Percentiles rank a stretch among this genome's conserved stretches.
These are phyloP conservation scores for Irpex lacteus DNA, from an alignment of 1,284 basidiomycete genomes.

Conservation along the genomic window DNA sequence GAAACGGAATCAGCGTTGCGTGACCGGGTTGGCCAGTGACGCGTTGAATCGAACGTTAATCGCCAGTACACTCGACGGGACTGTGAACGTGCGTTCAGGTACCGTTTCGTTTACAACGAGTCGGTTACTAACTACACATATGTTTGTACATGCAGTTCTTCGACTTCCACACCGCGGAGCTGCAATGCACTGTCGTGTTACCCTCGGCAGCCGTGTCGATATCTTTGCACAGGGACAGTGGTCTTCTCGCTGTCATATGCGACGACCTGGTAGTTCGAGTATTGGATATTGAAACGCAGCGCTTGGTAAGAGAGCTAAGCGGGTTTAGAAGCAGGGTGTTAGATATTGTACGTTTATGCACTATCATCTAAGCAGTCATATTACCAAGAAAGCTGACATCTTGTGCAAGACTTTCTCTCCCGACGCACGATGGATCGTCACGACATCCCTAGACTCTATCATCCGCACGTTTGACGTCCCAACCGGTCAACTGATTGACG, in stretches of 20 bases:
- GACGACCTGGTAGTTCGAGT: constrained; percentile 86
- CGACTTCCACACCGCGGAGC: constrained; percentile 85
- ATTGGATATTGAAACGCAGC: constrained; percentile 88
- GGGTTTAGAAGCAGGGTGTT: constrained; percentile 81
- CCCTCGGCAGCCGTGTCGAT: constrained; percentile 73
- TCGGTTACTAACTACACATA: background rate
- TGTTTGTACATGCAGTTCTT: constrained; percentile 69
- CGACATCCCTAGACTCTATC: constrained; percentile 85
- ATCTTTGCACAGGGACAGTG: constrained; percentile 81
- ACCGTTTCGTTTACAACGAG: no score
- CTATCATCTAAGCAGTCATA: background rate
- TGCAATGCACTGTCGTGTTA: constrained; percentile 67
- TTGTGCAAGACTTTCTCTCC: constrained; percentile 79
- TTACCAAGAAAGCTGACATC: background rate
- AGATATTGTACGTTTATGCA: constrained; percentile 63
- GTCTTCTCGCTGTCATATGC: constrained; percentile 81
- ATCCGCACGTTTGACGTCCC: constrained; percentile 97
- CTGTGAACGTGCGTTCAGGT: constrained; percentile 66
- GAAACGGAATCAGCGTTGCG: constrained; percentile 52
- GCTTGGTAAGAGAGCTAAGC: constrained; percentile 83
- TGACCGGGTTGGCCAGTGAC: constrained; percentile 87
- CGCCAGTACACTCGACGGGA: constrained; percentile 86
- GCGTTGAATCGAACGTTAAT: constrained; percentile 81
- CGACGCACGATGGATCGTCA: constrained; percentile 91
- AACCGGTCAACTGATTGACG: constrained; percentile 88